Base-by-base conservation (phyloP, 306 rosid species). In the Prunus kanzakura region DNA sequence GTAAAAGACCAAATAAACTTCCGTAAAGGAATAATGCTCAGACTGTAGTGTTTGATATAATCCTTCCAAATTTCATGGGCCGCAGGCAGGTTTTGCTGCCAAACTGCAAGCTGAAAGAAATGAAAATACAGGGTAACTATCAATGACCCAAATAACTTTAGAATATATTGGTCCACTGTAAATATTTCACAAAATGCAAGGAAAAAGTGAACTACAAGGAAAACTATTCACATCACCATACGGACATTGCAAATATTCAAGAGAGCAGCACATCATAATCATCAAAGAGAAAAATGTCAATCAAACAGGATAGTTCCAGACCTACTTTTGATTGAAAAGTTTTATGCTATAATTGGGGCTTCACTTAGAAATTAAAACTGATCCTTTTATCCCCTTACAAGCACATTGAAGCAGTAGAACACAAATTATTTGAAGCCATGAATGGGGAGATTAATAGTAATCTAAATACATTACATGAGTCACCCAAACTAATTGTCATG, bases 51-150 rank as follows among this genome's bases (percentile, higher is more conserved):
- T 77, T 83, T 85, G 79, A 76, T 75, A 78, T 84, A 90, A 61
- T 93, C 94, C 79, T 73, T 62, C 96, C 98, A 93, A 50, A 93
- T 84, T 57, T 82, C 85, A 81, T 83, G 91, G 69, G 77, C 96
- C 20, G 90, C 86, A 78, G 90, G 76, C 84, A 87, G 79, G 86
- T 87, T 87, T 82, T 88, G 76, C 86, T 82, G 91, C 83, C 81
- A 74, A 86, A 93, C 98, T 83, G 96, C 96, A 88, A 93, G 82
- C 98, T 93, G 89, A 80, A 68, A 79, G 82, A 80, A 77, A 80
- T 19, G 35, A 50, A 61, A 32, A 41, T 6, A 20, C 27, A 4
- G 54, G 43, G 50, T 64, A 76, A 7, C 52, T 22, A 30, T 80
- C 64, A 32, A 45, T 43, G 45, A 80, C 45, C 64, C 68, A 1